These are phyloP conservation scores for Talaromyces sp. DNA, from an alignment of 2,329 filamentous ascomycete species.

Conservation along the genomic window DNA sequence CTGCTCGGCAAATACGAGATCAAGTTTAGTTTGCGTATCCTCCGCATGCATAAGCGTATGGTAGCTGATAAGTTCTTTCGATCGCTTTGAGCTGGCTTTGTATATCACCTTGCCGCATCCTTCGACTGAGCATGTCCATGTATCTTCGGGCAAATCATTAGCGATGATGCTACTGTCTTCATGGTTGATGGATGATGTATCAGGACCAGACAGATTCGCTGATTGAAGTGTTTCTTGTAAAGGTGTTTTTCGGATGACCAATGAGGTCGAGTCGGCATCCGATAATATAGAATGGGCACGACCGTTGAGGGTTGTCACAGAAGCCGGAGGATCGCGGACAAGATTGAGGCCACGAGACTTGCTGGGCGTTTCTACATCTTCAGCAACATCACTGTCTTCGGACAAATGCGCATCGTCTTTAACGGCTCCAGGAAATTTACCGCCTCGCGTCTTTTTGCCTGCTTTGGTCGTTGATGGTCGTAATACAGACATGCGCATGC, in stretches of 20 bases:
- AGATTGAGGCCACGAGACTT: constrained; percentile 35
- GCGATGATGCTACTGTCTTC: constrained; percentile 17
- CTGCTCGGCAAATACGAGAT: constrained; percentile 39
- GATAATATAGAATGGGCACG: constrained; percentile 33
- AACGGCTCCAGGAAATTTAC: constrained; percentile 10
- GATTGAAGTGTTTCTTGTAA: constrained; percentile 32
- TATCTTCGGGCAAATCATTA: constrained; percentile 29
- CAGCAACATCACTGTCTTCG: constrained; percentile 32
- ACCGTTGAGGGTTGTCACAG: constrained; percentile 31
- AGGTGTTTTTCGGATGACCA: constrained; percentile 29
- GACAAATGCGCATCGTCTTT: constrained; percentile 27
- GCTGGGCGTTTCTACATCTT: constrained; percentile 36
- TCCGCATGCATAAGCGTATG: constrained; percentile 37
- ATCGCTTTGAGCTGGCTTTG: constrained; percentile 35
- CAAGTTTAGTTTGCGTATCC: constrained; percentile 37
- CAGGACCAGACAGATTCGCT: constrained; percentile 23
- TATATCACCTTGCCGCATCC: constrained; percentile 35
- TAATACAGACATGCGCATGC: constrained; percentile 45
- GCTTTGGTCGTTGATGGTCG: constrained; percentile 46
- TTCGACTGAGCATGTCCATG: constrained; percentile 35
- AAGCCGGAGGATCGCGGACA: constrained; percentile 33
- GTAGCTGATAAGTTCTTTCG: constrained; percentile 34
- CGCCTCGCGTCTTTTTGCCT: constrained; percentile 28
- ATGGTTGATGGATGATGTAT: background rate
- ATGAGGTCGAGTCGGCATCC: constrained; percentile 25